These are phyloP conservation scores for Coniella lustricola DNA, from an alignment of 2,329 filamentous ascomycete genomes.

Conservation along the genomic window DNA sequence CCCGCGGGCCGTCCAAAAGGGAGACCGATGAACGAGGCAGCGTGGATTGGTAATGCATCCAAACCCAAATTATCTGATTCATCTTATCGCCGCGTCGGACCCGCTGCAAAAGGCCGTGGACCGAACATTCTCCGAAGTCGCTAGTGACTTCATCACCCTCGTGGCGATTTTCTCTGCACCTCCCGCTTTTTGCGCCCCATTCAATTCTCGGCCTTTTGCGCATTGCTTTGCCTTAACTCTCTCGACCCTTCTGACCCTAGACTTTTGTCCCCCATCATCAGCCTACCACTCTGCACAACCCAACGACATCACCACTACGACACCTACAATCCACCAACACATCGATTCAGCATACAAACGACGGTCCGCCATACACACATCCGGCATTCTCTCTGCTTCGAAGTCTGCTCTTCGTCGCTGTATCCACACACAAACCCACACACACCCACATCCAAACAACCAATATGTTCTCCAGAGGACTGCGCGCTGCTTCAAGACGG, in stretches of 20 bases:
- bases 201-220: neutral
- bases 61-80: conserved; percentile 11
- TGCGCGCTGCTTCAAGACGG: conserved; percentile 36
- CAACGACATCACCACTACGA: neutral
- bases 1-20: too few species aligned
- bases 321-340: neutral
- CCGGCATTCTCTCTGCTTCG: too few species aligned
- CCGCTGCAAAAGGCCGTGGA: conserved; percentile 1
- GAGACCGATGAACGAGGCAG: neutral
- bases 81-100: conserved; percentile 11
- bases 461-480: conserved; percentile 42
- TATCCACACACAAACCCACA: too few species aligned
- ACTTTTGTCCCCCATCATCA: too few species aligned
- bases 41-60: conserved; percentile 4
- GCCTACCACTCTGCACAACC: too few species aligned
- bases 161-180: conserved; percentile 6
- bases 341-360: neutral
- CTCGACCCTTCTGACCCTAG: neutral
- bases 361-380: neutral
- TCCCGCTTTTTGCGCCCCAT: neutral
- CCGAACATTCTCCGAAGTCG: conserved; percentile 24
- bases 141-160: conserved; percentile 13
- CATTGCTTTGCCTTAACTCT: too few species aligned
- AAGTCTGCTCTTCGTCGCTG: neutral
- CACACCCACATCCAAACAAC: conserved; percentile 1